Base-by-base conservation (phyloP, 78 protist species). In the Andalucia godoyi region DNA sequence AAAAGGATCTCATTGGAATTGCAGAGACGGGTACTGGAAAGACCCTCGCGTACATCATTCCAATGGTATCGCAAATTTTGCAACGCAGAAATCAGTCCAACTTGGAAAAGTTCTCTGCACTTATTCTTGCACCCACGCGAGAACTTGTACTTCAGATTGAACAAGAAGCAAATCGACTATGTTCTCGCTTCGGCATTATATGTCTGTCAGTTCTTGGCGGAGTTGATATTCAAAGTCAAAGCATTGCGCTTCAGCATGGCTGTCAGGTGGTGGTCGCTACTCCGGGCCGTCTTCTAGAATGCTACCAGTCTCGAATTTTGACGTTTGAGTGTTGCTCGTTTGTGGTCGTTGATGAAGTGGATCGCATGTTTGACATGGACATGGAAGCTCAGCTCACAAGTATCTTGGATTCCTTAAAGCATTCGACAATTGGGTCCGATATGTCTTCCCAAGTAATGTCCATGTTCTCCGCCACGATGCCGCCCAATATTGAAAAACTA, bases 11-110 rank as follows among this genome's bases (percentile, higher is more conserved):
- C 17, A 54, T 94, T 40, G 96, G 88, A 9, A 45, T 91, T 6
- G 96, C 98, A 1, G 81, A 80, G 73, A 97, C 99, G 0, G 99
- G 99, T 30, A 81, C 94, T 0, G 99, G 99, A 21, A 97, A 97
- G 81, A 97, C 99, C 6, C 80, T 93, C 18, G 79, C 96, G 21
- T 97, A 80, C 75, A 45, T 83, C 15, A 73, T 97, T 21, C 99
- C 99, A 25, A 82, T 72, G 0, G 66, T 89, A 15, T n/a, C n/a
- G n/a, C n/a, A n/a, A n/a, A 47, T 89, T 13, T 45, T 79, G 23
- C 93, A 87, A 72, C 70, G 81, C 55, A 67, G 42, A 49, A 80
- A 72, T 2, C 81, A 77, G 74, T 71, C 70, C 25, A 29, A 30
- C 10, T 43, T 37, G 40, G 47, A 66, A 13, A 27, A 85, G 32